A percentile compares a stretch with the other conserved stretches of the same genome.
These are phyloP conservation scores for Fusarium clavum DNA, from an alignment of 2,329 filamentous ascomycete species.

Conservation along the genomic window DNA sequence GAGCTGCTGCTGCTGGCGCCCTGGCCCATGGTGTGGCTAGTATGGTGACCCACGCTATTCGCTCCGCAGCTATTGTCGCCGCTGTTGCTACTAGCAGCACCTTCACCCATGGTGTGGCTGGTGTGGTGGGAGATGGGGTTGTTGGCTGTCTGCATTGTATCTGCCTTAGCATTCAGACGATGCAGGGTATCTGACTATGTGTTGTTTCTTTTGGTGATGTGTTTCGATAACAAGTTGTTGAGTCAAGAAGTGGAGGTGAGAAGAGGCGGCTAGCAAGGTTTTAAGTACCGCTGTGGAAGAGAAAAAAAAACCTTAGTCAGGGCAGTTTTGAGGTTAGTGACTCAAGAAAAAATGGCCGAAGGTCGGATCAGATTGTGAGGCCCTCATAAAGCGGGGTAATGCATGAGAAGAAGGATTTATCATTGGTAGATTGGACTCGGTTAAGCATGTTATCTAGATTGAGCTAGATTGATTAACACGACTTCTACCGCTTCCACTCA, in stretches of 20 bases:
- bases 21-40: constrained; percentile 33
- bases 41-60: constrained; percentile 39
- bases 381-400: constrained; percentile 1
- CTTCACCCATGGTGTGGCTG: constrained; percentile 46
- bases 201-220: neutral
- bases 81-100: constrained; percentile 43
- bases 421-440: neutral
- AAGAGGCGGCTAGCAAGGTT: constrained; percentile 1
- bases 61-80: constrained; percentile 37
- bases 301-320: neutral
- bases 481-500: neutral
- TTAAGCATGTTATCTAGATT: constrained; percentile 2
- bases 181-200: constrained; percentile 5
- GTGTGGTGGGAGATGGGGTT: constrained; percentile 46
- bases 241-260: constrained; percentile 1
- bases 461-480: constrained; percentile 2
- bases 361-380: neutral
- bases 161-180: constrained; percentile 31
- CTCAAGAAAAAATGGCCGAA: constrained; percentile 11
- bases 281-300: neutral
- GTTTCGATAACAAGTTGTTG: neutral
- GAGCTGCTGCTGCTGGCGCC: constrained; percentile 33
- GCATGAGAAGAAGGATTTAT: neutral
- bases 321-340: constrained; percentile 2
- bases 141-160: constrained; percentile 39